Evolutionary conservation across 2,329 filamentous ascomycete genomes (phyloP).

Genomic region (Sclerotinia subarctica): DNA sequence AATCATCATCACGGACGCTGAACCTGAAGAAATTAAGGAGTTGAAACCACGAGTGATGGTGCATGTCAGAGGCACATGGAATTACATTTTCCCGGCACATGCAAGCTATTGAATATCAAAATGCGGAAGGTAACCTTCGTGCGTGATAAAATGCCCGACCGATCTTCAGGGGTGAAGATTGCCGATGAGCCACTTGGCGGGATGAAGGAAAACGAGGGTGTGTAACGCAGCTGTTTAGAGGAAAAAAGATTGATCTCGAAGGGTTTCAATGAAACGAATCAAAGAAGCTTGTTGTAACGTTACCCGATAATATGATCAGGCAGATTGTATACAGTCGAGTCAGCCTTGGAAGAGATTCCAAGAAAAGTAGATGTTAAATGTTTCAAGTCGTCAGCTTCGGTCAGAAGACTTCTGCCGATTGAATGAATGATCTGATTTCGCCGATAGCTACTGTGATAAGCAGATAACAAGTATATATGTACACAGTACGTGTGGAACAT

Average conservation of each 20-base stretch:
- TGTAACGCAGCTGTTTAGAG: background rate
- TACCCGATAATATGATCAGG: background rate
- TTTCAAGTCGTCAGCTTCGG: constrained; percentile 1
- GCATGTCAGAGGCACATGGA: constrained; percentile 12
- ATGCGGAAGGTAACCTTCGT: constrained; percentile 4
- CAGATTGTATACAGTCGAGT: background rate
- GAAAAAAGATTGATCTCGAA: background rate
- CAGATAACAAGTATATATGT: constrained; percentile 1
- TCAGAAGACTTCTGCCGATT: constrained; percentile 8
- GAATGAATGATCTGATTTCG: constrained; percentile 7
- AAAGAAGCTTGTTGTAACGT: constrained; percentile 1
- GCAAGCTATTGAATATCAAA: constrained; percentile 3
- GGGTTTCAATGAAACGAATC: background rate
- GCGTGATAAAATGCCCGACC: constrained; percentile 6
- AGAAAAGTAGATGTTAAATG: background rate
- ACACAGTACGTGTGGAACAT: background rate
- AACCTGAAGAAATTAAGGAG: constrained; percentile 5
- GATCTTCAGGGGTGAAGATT: constrained; percentile 17
- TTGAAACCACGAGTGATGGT: background rate
- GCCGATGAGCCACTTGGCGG: constrained; percentile 15
- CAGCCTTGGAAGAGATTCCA: background rate
- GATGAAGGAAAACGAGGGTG: background rate
- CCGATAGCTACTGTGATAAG: background rate
- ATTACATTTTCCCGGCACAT: constrained; percentile 14
- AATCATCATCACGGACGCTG: background rate